Evolutionary conservation across 371 early-diverging fungal species (phyloP), one percentile per base, ranked within the genome.

Genomic region (Syncephalastrum racemosum): DNA sequence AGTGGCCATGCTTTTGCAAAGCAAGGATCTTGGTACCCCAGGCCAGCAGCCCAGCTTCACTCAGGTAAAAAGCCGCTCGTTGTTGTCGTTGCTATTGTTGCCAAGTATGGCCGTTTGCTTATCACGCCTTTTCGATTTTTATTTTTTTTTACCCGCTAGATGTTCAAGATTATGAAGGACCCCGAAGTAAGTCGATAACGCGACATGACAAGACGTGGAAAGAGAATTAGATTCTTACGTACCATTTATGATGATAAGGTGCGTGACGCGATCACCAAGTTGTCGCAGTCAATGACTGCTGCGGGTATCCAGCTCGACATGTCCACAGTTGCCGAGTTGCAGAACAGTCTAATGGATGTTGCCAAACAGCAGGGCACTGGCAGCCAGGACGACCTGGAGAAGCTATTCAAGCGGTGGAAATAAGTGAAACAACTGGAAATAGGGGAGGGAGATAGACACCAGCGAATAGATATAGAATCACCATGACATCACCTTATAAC

Each of bases 301-400:
- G 77, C 77, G 13, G 74, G 74, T 14, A 73, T 77, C 27, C 69
- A 66, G 41, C 46, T 73, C 19, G 77, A 77, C 43, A 68, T 77
- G 71, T 49, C 52, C 18, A 60, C 70, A 0, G 59, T 77, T 22
- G 67, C 67, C 51, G 77, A 73, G 56, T 50, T 77, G 4, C 73
- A 76, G 46, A 59, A 36, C 52, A 64, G 25, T 47, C 27, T 24
- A 25, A 52, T 39, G 39, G 54, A 45, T 18, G 44, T 42, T 31
- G 25, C 10, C 58, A 61, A 65, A 46, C 48, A 61, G 1, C 46
- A 55, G 18, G 51, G 36, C 10, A 31, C 36, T 2, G 36, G 25
- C 15, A 50, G 23, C 22, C 24, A 50, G 12, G 25, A 22, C 8
- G 27, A 24, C 10, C 13, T 16, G 25, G 16, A 27, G 24, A 22